phyloP scores from a whole-genome alignment of 495 filamentous ascomycete genomes.

The Aspergillus sparsus region DNA sequence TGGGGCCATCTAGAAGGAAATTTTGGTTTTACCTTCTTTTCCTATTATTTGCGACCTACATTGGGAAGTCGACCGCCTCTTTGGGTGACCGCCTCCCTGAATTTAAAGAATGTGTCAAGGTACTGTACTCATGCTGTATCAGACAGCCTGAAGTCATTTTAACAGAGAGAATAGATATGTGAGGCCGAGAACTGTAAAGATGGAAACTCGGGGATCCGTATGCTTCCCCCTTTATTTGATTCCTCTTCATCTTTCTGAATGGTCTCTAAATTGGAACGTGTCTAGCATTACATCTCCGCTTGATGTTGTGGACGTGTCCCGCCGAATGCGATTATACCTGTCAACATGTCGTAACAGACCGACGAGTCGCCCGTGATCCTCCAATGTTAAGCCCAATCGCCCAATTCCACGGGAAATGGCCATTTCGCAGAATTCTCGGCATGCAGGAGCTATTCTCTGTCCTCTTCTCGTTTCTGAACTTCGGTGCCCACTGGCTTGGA shows the following conservation, averaged over 20 bases:
- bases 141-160: constrained; percentile 15
- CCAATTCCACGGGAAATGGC: constrained; percentile 99
- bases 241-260: neutral
- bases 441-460: constrained; percentile 95
- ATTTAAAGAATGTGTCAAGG: constrained; percentile 85
- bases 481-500: constrained; percentile 81
- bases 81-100: constrained; percentile 85
- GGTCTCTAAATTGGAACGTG: neutral
- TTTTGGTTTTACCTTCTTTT: constrained; percentile 34
- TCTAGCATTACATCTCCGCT: constrained; percentile 51
- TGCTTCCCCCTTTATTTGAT: constrained; percentile 20
- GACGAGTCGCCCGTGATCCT: constrained; percentile 63
- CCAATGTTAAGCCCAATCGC: constrained; percentile 67
- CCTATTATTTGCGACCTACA: constrained; percentile 46
- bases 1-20: constrained; percentile 27
- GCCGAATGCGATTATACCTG: constrained; percentile 97
- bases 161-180: constrained; percentile 63
- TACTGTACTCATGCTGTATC: constrained; percentile 30
- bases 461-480: constrained; percentile 88
- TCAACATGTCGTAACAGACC: constrained; percentile 87
- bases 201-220: constrained; percentile 51
- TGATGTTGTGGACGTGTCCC: constrained; percentile 67
- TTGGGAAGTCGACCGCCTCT: constrained; percentile 62
- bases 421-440: constrained; percentile 83
- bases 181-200: constrained; percentile 72